Evolutionary conservation across 1,284 basidiomycete genomes (phyloP).

Genomic region (Ustilago esculenta): DNA sequence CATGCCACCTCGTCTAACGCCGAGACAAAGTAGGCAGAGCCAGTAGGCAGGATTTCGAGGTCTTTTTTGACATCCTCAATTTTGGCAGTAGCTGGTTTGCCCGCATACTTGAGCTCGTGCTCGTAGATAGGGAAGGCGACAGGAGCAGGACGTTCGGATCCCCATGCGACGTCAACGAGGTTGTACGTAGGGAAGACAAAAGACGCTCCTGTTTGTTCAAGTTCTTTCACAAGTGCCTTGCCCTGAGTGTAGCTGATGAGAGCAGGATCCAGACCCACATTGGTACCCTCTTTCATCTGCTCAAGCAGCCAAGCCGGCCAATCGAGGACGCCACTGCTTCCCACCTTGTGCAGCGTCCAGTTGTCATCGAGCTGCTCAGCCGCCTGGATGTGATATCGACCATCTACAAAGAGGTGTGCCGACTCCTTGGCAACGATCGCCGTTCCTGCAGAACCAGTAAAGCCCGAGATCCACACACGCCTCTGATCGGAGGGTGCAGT

Average conservation of each 20-base stretch:
- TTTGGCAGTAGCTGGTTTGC: conserved; percentile 68
- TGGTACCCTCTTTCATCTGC: conserved; percentile 70
- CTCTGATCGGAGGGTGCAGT: conserved; percentile 82
- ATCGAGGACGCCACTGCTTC: conserved; percentile 66
- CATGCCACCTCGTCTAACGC: conserved; percentile 63
- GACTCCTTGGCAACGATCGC: conserved; percentile 76
- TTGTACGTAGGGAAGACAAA: conserved; percentile 74
- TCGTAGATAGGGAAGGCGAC: conserved; percentile 77
- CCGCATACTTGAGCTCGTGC: conserved; percentile 80
- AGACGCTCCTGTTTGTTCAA: conserved; percentile 62
- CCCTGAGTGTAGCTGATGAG: conserved; percentile 80
- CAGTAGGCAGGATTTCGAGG: conserved; percentile 27
- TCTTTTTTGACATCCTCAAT: conserved; percentile 58
- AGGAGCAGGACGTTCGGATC: conserved; percentile 74
- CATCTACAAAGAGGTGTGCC: conserved; percentile 78
- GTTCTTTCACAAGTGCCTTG: conserved; percentile 20
- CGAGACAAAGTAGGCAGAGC: conserved; percentile 52
- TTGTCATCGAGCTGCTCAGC: conserved; percentile 78
- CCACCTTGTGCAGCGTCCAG: conserved; percentile 80
- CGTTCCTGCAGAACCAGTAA: conserved; percentile 84
- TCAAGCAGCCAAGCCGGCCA: conserved; percentile 69
- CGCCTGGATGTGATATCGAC: conserved; percentile 89
- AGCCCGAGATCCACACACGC: conserved; percentile 83
- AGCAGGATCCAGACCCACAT: conserved; percentile 87
- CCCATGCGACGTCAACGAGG: conserved; percentile 85